phyloP scores from a whole-genome alignment of 257 asterid genomes.

The Craterostigma plantagineum region DNA sequence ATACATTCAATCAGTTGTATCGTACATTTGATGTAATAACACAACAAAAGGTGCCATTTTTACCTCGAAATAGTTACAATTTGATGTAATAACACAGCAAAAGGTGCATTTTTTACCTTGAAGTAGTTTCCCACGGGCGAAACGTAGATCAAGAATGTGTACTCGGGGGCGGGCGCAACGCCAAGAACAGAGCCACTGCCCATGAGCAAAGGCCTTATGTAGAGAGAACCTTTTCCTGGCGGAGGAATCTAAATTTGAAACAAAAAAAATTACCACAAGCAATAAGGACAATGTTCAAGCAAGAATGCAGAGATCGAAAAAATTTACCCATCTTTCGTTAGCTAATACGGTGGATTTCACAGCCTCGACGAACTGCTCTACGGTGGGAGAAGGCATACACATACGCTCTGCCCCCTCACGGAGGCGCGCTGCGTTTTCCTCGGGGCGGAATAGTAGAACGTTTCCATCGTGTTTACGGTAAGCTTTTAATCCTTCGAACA shows the following conservation, averaged over 20 bases:
- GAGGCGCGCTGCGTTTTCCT: conserved; percentile 50
- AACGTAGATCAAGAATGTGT: conserved; percentile 61
- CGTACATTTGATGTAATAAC: neutral
- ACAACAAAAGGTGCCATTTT: neutral
- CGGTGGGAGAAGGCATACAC: conserved; percentile 75
- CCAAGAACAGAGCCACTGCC: conserved; percentile 77
- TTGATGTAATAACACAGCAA: too few relatives aligned
- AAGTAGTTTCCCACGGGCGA: conserved; percentile 84
- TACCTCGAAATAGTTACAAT: too few relatives aligned
- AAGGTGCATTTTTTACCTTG: conserved; percentile 25
- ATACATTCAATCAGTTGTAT: too few relatives aligned
- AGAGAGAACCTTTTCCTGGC: conserved; percentile 67
- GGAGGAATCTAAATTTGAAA: conserved; percentile 87
- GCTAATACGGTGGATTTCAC: conserved; percentile 47
- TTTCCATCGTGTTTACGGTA: conserved; percentile 39
- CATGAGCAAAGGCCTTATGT: conserved; percentile 67
- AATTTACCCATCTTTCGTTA: conserved; percentile 63
- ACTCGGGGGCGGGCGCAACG: conserved; percentile 60
- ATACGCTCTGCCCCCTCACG: conserved; percentile 63
- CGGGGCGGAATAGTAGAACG: conserved; percentile 53
- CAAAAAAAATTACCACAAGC: neutral
- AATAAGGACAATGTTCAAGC: neutral
- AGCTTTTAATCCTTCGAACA: conserved; percentile 71
- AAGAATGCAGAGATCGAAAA: neutral
- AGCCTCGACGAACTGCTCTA: conserved; percentile 56